Percentiles rank a stretch among this genome's conserved stretches.
phyloP scores from a whole-genome alignment of 768 basidiomycete genomes.

The Termitomyces sp. region DNA sequence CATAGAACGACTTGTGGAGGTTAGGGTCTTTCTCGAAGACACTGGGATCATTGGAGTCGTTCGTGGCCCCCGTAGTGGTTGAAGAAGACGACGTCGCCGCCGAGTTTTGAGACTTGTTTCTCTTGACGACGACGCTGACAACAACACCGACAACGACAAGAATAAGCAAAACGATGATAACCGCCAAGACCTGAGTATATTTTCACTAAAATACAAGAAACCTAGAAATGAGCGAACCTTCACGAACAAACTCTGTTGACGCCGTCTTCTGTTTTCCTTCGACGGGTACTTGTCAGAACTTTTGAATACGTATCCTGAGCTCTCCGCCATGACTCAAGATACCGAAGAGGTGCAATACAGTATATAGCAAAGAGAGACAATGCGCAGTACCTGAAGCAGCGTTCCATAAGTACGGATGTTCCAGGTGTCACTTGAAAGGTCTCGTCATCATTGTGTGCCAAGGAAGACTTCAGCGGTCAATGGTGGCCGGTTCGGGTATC shows the following conservation, averaged over 20 bases:
- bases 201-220: neutral
- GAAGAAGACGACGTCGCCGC: constrained; percentile 14
- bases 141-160: constrained; percentile 51
- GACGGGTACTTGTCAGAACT: neutral
- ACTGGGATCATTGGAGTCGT: constrained; percentile 51
- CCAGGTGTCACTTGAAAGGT: constrained; percentile 2
- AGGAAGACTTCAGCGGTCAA: neutral
- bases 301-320: neutral
- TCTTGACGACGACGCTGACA: constrained; percentile 61
- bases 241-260: neutral
- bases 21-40: constrained; percentile 61
- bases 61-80: neutral
- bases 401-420: neutral
- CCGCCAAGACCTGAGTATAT: constrained; percentile 42
- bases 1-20: constrained; percentile 74
- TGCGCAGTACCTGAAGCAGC: neutral
- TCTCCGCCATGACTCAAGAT: neutral
- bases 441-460: neutral
- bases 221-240: neutral
- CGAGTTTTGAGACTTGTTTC: constrained; percentile 31
- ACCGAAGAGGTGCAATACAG: neutral
- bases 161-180: constrained; percentile 37
- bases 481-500: neutral
- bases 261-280: neutral
- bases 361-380: constrained; percentile 1